phyloP scores from a whole-genome alignment of 2,329 filamentous ascomycete genomes.

The Beauveria medogensis region DNA sequence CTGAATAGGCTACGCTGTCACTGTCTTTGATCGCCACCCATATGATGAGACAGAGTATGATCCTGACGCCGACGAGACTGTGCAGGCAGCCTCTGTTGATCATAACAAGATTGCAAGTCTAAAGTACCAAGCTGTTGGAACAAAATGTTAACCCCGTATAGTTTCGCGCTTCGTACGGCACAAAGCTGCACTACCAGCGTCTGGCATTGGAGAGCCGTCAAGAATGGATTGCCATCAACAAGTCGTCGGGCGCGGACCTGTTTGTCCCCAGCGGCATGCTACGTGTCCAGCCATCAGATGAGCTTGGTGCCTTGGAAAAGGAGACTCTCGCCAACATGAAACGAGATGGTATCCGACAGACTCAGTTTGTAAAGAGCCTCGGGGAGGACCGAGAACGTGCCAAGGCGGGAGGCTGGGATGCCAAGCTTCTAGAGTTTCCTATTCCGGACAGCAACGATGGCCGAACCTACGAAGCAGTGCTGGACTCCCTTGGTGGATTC shows the following conservation, averaged over 20 bases:
- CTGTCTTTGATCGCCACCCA: slow-evolving; percentile 17
- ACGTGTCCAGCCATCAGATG: slow-evolving; percentile 17
- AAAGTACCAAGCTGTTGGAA: background rate
- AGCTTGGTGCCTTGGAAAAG: slow-evolving; percentile 16
- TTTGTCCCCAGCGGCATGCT: slow-evolving; percentile 20
- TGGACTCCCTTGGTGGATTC: slow-evolving; percentile 19
- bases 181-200: slow-evolving; percentile 19
- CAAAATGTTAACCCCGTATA: background rate
- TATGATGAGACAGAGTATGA: slow-evolving; percentile 18
- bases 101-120: slow-evolving; percentile 20
- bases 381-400: slow-evolving; percentile 15
- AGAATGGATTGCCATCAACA: slow-evolving; percentile 17
- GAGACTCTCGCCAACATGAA: slow-evolving; percentile 19
- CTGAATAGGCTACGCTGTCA: slow-evolving; percentile 11
- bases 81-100: slow-evolving; percentile 19
- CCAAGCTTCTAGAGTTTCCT: slow-evolving; percentile 18
- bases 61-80: slow-evolving; percentile 11
- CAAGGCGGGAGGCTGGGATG: slow-evolving; percentile 14
- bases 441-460: slow-evolving; percentile 13
- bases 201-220: slow-evolving; percentile 18
- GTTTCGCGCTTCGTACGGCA: slow-evolving; percentile 20
- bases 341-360: slow-evolving; percentile 17
- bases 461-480: slow-evolving; percentile 17
- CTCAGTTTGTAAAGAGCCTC: slow-evolving; percentile 18
- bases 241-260: slow-evolving; percentile 10